Percentiles rank a stretch among this genome's conserved stretches.
Conservation (phyloP, 169 alveolate species). For the Plasmodium berghei region DNA sequence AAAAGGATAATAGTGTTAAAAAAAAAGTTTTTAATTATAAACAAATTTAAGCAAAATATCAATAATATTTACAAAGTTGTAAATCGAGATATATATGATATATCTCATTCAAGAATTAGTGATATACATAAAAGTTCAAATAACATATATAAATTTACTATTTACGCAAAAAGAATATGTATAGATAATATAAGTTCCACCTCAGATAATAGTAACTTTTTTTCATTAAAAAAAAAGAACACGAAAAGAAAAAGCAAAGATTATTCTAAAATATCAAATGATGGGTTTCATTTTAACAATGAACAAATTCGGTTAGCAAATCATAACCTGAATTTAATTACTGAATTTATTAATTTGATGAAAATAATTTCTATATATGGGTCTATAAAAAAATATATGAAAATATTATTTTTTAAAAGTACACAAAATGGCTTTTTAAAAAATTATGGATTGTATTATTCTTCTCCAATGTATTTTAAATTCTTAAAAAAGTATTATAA, state of each 20-base stretch:
- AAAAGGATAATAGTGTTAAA: conserved; percentile 49
- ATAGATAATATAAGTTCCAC: conserved; percentile 7
- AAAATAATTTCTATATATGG: conserved; percentile 66
- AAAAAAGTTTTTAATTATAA: conserved; percentile 43
- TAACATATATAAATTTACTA: conserved; percentile 47
- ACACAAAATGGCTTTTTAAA: conserved; percentile 45
- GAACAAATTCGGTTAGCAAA: conserved; percentile 61
- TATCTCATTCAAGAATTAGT: conserved; percentile 56
- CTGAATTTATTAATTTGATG: conserved; percentile 58
- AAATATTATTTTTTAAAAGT: conserved; percentile 44
- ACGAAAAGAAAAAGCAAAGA: conserved; percentile 28
- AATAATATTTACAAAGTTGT: conserved; percentile 31
- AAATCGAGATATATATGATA: conserved; percentile 43
- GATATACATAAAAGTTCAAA: conserved; percentile 47
- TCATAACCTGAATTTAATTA: conserved; percentile 38
- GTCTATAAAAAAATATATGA: conserved; percentile 66
- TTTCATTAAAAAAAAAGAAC: conserved; percentile 45
- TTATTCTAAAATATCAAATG: conserved; percentile 50
- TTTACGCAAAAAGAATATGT: conserved; percentile 52
- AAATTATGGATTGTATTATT: conserved; percentile 34
- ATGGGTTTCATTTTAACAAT: conserved; percentile 54
- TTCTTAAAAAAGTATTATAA: conserved; percentile 50
- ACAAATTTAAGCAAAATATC: conserved; percentile 52
- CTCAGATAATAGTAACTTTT: conserved; percentile 56
- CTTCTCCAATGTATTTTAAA: conserved; percentile 52